These are phyloP conservation scores for Fusarium mexicanum DNA, from an alignment of 2,329 filamentous ascomycete species.

Conservation along the genomic window DNA sequence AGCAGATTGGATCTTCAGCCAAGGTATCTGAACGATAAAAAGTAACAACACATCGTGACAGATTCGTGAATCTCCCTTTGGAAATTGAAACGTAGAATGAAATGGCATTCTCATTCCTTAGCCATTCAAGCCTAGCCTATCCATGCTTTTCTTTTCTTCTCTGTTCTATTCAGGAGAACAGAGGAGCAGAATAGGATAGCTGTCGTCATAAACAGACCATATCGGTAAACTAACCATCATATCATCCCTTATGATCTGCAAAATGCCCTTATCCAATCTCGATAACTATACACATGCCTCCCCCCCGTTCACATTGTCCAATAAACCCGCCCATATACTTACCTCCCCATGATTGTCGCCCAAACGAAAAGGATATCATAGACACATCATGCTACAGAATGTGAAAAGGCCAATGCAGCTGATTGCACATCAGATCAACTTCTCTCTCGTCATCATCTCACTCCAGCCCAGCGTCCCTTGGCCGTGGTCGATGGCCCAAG, in stretches of 20 bases:
- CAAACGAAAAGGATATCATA: constrained; percentile 4
- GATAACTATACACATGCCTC: background rate
- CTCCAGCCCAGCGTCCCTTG: constrained; percentile 59
- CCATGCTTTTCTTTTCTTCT: background rate
- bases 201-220: constrained; percentile 14
- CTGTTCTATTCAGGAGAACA: background rate
- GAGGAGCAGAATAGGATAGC: background rate
- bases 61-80: background rate
- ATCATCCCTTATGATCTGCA: background rate
- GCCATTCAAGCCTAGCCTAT: background rate
- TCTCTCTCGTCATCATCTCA: constrained; percentile 43
- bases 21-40: background rate
- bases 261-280: constrained; percentile 16
- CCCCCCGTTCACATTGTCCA: background rate
- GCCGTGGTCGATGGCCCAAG: constrained; percentile 55
- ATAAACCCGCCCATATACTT: background rate
- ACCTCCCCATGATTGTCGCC: background rate
- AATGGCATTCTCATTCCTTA: background rate
- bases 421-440: background rate
- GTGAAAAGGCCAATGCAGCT: background rate
- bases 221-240: background rate
- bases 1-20: background rate
- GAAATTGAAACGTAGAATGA: background rate
- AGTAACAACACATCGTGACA: background rate
- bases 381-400: constrained; percentile 9